Conservation (phyloP, 805 yeast species). For the Kregervanrija fluxuum region DNA sequence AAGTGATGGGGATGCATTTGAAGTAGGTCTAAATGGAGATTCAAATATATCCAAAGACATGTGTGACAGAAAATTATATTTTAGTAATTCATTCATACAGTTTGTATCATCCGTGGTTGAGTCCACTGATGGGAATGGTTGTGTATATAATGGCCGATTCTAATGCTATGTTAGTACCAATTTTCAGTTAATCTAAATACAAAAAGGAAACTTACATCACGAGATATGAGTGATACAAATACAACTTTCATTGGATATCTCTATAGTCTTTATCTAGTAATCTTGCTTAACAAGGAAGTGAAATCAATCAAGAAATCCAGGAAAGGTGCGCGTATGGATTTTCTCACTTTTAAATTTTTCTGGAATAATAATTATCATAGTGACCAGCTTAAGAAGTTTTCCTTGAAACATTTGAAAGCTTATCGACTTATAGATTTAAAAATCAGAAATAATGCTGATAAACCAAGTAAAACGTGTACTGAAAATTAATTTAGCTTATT, state of each 20-base stretch:
- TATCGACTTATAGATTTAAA: too few species aligned
- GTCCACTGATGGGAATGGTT: conserved; percentile 34
- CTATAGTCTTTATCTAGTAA: neutral
- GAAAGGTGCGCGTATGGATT: too few species aligned
- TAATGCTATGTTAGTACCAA: conserved; percentile 5
- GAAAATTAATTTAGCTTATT: too few species aligned
- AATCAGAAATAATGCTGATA: too few species aligned
- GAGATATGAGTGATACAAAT: conserved; percentile 52
- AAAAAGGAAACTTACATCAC: conserved; percentile 31
- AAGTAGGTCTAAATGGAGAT: conserved; percentile 38
- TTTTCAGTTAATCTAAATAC: conserved; percentile 6
- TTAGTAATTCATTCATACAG: conserved; percentile 39
- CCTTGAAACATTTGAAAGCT: too few species aligned
- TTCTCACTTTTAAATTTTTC: too few species aligned
- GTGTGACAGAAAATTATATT: conserved; percentile 66
- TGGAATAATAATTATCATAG: too few species aligned
- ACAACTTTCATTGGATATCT: conserved; percentile 28
- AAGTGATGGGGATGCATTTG: conserved; percentile 27
- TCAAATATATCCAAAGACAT: conserved; percentile 68
- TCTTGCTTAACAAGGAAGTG: neutral
- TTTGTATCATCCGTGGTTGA: conserved; percentile 12
- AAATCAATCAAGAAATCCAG: too few species aligned
- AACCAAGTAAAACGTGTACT: too few species aligned
- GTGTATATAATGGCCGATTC: conserved; percentile 56
- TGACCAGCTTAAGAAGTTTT: too few species aligned